Evolutionary conservation across 2,329 filamentous ascomycete species (phyloP).

Genomic region (Amesomyces nigricolor): DNA sequence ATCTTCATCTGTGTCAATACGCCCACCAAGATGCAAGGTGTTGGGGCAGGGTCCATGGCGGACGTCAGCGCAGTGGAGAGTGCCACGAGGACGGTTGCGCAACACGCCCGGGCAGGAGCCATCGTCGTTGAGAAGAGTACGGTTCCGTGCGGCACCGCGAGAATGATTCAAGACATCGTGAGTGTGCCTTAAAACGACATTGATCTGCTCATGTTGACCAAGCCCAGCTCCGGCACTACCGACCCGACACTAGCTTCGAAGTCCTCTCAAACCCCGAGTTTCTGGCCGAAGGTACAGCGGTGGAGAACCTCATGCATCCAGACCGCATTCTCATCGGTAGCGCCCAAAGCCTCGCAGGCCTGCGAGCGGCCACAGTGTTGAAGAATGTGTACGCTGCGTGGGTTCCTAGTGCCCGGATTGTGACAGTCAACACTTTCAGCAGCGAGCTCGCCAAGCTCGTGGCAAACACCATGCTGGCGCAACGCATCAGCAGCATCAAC

Average conservation of each 20-base stretch:
- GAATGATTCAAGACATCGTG: constrained; percentile 52
- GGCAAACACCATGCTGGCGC: constrained; percentile 58
- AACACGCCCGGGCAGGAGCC: constrained; percentile 45
- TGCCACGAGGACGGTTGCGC: constrained; percentile 49
- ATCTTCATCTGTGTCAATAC: constrained; percentile 61
- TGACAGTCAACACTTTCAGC: constrained; percentile 54
- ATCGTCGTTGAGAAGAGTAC: constrained; percentile 62
- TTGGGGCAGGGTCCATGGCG: constrained; percentile 51
- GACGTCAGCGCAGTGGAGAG: constrained; percentile 53
- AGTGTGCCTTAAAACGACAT: constrained; percentile 11
- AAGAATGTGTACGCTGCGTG: constrained; percentile 51
- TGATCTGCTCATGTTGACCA: constrained; percentile 1
- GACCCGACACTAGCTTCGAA: constrained; percentile 48
- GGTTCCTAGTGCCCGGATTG: constrained; percentile 48
- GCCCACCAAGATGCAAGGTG: constrained; percentile 52
- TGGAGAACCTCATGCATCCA: constrained; percentile 50
- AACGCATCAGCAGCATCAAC: constrained; percentile 60
- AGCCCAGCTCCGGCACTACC: constrained; percentile 28
- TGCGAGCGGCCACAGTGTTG: constrained; percentile 44
- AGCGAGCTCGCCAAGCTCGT: constrained; percentile 58
- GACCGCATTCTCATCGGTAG: constrained; percentile 59
- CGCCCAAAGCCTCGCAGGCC: constrained; percentile 40
- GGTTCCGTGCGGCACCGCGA: constrained; percentile 55
- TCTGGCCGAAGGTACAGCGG: constrained; percentile 56
- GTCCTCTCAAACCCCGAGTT: constrained; percentile 62